Base-by-base conservation (phyloP, 805 yeast genomes). In the Metschnikowia bowlesiae region DNA sequence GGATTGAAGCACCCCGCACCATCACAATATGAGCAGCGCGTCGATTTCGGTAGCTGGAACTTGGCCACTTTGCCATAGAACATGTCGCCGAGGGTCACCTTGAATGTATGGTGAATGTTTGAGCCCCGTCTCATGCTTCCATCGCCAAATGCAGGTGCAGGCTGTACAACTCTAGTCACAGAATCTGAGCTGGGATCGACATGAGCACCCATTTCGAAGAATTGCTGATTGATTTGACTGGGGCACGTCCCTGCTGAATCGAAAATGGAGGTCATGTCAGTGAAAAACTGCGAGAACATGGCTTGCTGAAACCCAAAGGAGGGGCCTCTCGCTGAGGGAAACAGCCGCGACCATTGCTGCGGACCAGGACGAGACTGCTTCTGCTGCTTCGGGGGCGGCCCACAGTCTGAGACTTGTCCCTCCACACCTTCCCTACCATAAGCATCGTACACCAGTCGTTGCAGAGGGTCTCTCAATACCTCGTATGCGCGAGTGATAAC, bases 401-500 rank as follows among this genome's bases (percentile, higher is more conserved):
- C 56, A 13, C 18, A 8, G n/a, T 16, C 26, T 13, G 48, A 45
- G 48, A 48, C 48, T 34, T 52, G 41, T 0, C 74, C 74, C 46
- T 71, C 71, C 8, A 74, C 49, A 3, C 79, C 81, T 0, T 65
- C 67, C 46, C 70, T 70, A 7, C 86, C 86, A 55, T 72, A 78
- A 14, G 55, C 61, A 54, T 85, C 88, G 61, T 84, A 85, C 8
- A 77, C 60, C 6, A 60, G 52, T 39, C 86, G 68, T 48, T 72
- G 69, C 2, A 64, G 63, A 1, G 65, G 62, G 61, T 84, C 81
- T 35, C 74, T 69, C 33, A 87, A 68, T 6, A 81, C 70, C 54
- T 85, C 85, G 63, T 87, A 87, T 0, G 92, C 91, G 43, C 76
- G 74, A 2, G 84, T 80, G 38, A 85, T 73, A 47, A 77, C 80